phyloP scores from a whole-genome alignment of 2,329 filamentous ascomycete genomes.

The Phaeosphaeria sp. region DNA sequence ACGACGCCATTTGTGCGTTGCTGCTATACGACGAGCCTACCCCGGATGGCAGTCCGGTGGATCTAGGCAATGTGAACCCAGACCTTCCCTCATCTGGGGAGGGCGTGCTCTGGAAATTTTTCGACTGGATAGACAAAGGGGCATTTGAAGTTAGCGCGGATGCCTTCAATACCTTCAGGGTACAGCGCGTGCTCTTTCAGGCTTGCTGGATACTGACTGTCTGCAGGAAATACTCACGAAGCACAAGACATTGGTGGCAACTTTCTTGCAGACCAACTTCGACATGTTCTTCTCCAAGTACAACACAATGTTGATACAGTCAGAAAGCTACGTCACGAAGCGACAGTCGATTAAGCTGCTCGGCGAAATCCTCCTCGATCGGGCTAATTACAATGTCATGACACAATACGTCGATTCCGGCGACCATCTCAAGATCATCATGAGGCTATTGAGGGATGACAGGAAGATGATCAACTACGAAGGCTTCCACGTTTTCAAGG shows the following conservation, averaged over 20 bases:
- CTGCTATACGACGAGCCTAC: constrained; percentile 91
- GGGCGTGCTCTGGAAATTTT: constrained; percentile 96
- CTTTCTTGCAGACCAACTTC: constrained; percentile 89
- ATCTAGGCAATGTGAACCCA: constrained; percentile 78
- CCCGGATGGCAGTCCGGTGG: constrained; percentile 74
- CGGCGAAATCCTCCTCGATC: constrained; percentile 90
- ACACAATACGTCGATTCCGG: constrained; percentile 94
- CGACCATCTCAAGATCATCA: constrained; percentile 96
- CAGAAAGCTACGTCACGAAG: constrained; percentile 96
- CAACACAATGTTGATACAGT: constrained; percentile 86
- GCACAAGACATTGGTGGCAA: constrained; percentile 88
- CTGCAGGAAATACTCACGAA: constrained; percentile 88
- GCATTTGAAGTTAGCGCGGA: constrained; percentile 97
- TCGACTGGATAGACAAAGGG: constrained; percentile 95
- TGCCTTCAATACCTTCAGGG: constrained; percentile 95
- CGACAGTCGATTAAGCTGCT: constrained; percentile 97
- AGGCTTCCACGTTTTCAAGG: constrained; percentile 98
- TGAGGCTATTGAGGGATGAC: constrained; percentile 95
- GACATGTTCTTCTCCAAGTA: constrained; percentile 91
- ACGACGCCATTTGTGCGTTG: constrained; percentile 86
- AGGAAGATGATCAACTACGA: constrained; percentile 99
- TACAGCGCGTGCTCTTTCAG: constrained; percentile 50
- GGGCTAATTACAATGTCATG: constrained; percentile 98
- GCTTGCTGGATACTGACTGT: constrained; percentile 16
- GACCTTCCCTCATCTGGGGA: constrained; percentile 76